Evolutionary conservation across 192 early-diverging fungal species (phyloP).

Genomic region (Coemansia sp.): DNA sequence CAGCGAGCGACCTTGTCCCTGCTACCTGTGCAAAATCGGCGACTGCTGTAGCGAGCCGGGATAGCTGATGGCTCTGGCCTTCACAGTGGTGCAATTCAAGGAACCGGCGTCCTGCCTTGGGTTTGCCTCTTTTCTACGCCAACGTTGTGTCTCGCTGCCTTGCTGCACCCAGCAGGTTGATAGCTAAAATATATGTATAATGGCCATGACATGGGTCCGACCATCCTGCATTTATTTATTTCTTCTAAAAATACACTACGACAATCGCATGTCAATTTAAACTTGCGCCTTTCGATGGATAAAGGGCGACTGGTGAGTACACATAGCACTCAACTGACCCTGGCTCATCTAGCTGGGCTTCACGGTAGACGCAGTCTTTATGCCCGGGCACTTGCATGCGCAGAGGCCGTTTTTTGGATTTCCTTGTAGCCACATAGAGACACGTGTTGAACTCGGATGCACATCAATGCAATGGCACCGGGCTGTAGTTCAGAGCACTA

Average conservation of each 20-base stretch:
- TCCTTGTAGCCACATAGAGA: neutral
- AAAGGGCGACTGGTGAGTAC: neutral
- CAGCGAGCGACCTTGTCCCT: constrained; percentile 14
- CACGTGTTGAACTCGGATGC: neutral
- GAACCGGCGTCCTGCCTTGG: neutral
- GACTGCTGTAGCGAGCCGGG: constrained; percentile 9
- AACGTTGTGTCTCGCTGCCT: neutral
- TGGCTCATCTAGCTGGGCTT: neutral
- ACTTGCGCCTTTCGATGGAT: neutral
- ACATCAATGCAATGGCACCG: neutral
- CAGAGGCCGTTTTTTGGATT: neutral
- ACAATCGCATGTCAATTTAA: neutral
- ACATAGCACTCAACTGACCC: neutral
- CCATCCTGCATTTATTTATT: neutral
- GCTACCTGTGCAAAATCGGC: constrained; percentile 29
- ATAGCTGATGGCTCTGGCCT: neutral
- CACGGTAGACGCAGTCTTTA: neutral
- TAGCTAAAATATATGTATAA: neutral
- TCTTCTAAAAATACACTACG: neutral
- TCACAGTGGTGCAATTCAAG: neutral
- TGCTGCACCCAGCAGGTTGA: neutral
- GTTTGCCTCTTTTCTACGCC: neutral
- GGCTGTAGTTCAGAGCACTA: neutral
- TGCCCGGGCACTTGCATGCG: neutral
- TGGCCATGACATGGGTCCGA: neutral